Evolutionary conservation across 2,329 filamentous ascomycete species (phyloP).

Genomic region (Colletotrichum sp.): DNA sequence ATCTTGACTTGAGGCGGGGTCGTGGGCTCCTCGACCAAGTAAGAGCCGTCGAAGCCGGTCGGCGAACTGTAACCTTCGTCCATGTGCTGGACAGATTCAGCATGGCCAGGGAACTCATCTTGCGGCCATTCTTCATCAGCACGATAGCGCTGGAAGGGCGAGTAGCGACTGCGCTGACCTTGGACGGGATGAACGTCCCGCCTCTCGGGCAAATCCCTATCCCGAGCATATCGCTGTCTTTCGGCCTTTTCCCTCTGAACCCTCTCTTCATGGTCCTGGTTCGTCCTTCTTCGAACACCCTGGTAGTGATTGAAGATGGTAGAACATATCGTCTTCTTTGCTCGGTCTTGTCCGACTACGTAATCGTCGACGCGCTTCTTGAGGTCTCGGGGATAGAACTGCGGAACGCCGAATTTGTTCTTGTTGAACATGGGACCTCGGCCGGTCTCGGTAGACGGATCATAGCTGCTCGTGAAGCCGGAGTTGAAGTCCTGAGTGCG

Average conservation of each 20-base stretch:
- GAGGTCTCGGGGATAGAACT: slow-evolving; percentile 69
- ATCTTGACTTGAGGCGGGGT: slow-evolving; percentile 68
- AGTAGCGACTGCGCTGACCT: slow-evolving; percentile 57
- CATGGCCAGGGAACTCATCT: slow-evolving; percentile 63
- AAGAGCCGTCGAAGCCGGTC: slow-evolving; percentile 45
- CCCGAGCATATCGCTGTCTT: slow-evolving; percentile 73
- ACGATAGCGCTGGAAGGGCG: slow-evolving; percentile 29
- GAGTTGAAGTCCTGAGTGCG: slow-evolving; percentile 58
- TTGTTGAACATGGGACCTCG: slow-evolving; percentile 67
- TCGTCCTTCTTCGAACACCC: slow-evolving; percentile 76
- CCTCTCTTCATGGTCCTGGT: slow-evolving; percentile 74
- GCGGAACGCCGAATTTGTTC: slow-evolving; percentile 61
- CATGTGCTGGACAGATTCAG: slow-evolving; percentile 49
- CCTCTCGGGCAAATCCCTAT: slow-evolving; percentile 63
- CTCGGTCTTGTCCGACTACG: slow-evolving; percentile 92
- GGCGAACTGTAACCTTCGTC: slow-evolving; percentile 34
- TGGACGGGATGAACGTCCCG: slow-evolving; percentile 76
- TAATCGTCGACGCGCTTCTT: slow-evolving; percentile 95
- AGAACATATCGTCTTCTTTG: slow-evolving; percentile 91
- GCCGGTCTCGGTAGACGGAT: slow-evolving; percentile 56
- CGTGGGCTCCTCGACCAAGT: slow-evolving; percentile 51
- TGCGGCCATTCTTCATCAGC: slow-evolving; percentile 37
- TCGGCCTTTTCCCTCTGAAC: slow-evolving; percentile 66
- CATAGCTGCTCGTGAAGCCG: slow-evolving; percentile 64
- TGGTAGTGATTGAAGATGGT: slow-evolving; percentile 98